Evolutionary conservation across 2,329 filamentous ascomycete genomes (phyloP), one percentile per base, ranked within the genome.

Genomic region (Colletotrichum sp.): DNA sequence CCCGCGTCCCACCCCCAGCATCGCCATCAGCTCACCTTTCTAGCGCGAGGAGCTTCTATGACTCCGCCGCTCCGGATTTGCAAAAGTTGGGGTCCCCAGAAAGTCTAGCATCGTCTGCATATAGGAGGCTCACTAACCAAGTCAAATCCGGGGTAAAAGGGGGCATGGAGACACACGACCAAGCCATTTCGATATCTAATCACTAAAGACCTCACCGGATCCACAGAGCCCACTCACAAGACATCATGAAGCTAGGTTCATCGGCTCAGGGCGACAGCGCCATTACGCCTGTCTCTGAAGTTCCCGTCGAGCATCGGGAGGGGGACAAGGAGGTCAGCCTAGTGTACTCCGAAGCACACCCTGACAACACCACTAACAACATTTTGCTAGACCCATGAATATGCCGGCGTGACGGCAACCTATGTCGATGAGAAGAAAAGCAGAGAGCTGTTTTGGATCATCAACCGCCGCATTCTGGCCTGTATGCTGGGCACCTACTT

Each of bases 401-500:
- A 63, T 24, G 64, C 75, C 21, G 36, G 57, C 18, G 59, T 48
- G 10, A 68, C 65, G 10, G 65, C 76, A 9, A 72, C 81, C n/a
- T 77, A 88, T 70, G 89, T 90, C 79, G 89, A 89, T 64, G 85
- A 89, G 39, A 84, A 88, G 75, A 86, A 89, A 77, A 90, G 89
- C 86, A 80, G 83, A 84, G 77, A 87, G 80, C 78, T 90, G 81
- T 77, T 89, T 85, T 80, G 89, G 89, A 79, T 82, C 80, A 79
- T 85, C 74, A 90, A 91, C 81, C 86, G 87, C 59, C 83, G 85
- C 48, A 86, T 89, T 68, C 81, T 91, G 63, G 87, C 85, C 16
- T 90, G 89, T 79, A 88, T 90, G 80, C 83, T 88, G 66, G 88
- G 86, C 66, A 89, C 86, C 60, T 91, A 89, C 80, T 88, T 82